Percentiles rank a stretch among this genome's conserved stretches.
These are phyloP conservation scores for Mycena citricolor DNA, from an alignment of 1,284 basidiomycete genomes.

Conservation along the genomic window DNA sequence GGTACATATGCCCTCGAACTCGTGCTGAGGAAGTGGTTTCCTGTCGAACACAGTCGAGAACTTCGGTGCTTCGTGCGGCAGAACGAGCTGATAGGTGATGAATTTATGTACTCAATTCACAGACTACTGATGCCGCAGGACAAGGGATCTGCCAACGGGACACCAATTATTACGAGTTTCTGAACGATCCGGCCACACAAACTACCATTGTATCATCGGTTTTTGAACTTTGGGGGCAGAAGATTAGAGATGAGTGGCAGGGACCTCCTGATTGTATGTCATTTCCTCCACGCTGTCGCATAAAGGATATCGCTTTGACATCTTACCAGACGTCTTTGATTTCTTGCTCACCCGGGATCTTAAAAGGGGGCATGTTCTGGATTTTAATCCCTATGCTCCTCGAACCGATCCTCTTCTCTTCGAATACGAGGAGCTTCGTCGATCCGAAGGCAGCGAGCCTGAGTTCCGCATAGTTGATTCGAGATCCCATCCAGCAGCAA, in stretches of 20 bases:
- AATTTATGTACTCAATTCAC: too few species aligned
- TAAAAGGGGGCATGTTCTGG: constrained; percentile 74
- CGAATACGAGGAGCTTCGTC: constrained; percentile 74
- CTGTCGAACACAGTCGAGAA: constrained; percentile 82
- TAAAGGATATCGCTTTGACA: too few species aligned
- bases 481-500: constrained; percentile 63
- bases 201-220: constrained; percentile 56
- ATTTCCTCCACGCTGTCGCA: neutral
- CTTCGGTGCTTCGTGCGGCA: constrained; percentile 85
- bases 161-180: constrained; percentile 85
- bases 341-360: constrained; percentile 83
- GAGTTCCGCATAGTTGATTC: constrained; percentile 75
- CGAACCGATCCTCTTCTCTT: constrained; percentile 89
- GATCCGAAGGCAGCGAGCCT: constrained; percentile 38
- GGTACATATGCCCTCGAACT: constrained; percentile 71
- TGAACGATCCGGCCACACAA: constrained; percentile 63
- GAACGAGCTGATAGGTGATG: constrained; percentile 68
- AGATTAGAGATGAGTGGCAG: constrained; percentile 63
- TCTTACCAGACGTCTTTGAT: constrained; percentile 84
- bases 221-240: constrained; percentile 63
- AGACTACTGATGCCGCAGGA: too few species aligned
- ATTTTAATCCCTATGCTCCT: constrained; percentile 87
- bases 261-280: constrained; percentile 64
- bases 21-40: constrained; percentile 91
- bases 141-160: constrained; percentile 92